These are phyloP conservation scores for Coccomyxa sp. DNA, from an alignment of 139 green algal species.

Conservation along the genomic window DNA sequence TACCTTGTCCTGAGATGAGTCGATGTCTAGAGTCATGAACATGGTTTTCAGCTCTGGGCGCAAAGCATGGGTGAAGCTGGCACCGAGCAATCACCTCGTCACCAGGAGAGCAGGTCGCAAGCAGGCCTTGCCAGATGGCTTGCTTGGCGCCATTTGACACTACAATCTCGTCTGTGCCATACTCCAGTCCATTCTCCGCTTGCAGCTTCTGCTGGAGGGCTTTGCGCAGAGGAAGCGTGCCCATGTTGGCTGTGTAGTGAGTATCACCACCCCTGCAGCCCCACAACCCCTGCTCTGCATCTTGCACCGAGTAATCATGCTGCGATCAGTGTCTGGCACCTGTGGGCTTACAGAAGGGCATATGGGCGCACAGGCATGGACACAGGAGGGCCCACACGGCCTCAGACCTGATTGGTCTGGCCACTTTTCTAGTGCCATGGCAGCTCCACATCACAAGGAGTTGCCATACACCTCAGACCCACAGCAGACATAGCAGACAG, in stretches of 20 bases:
- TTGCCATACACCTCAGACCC: neutral
- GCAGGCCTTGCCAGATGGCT: constrained; percentile 82
- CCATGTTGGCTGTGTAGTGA: constrained; percentile 91
- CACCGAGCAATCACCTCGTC: constrained; percentile 55
- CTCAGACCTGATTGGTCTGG: too few relatives aligned
- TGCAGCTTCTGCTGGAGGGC: constrained; percentile 87
- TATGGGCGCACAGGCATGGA: neutral
- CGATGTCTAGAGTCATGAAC: too few relatives aligned
- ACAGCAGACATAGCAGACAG: neutral
- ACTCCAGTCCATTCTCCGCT: constrained; percentile 84
- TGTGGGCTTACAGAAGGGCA: too few relatives aligned
- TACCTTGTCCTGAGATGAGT: too few relatives aligned
- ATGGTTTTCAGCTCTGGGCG: too few relatives aligned
- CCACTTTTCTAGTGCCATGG: too few relatives aligned
- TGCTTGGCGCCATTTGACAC: constrained; percentile 97
- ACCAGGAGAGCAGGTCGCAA: constrained; percentile 52
- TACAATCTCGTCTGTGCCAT: constrained; percentile 80
- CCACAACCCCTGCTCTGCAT: too few relatives aligned
- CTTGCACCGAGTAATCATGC: too few relatives aligned
- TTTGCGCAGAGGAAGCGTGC: constrained; percentile 69
- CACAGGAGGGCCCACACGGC: too few relatives aligned
- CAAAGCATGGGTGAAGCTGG: too few relatives aligned
- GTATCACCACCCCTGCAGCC: constrained; percentile 70
- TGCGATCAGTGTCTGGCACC: too few relatives aligned
- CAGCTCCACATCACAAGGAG: too few relatives aligned